These are phyloP conservation scores for Cylindrotheca fusiformis DNA, from an alignment of 108 stramenopile species.

Conservation along the genomic window DNA sequence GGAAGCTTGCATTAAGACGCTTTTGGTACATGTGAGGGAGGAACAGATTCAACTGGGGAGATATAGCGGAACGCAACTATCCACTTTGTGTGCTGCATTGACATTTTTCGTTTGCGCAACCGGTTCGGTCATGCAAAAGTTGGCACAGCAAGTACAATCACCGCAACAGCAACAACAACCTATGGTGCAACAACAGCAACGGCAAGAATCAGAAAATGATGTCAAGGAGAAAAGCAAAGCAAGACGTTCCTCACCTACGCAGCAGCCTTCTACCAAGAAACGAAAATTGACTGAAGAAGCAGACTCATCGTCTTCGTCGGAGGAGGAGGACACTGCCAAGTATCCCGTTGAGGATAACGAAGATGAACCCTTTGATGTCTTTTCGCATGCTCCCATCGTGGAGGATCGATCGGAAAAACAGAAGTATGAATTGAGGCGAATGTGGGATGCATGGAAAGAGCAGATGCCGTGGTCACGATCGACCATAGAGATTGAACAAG, in stretches of 20 bases:
- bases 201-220: not conserved
- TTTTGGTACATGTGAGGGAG: conserved; percentile 35
- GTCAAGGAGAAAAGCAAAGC: not conserved
- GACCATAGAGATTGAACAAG: conserved; percentile 37
- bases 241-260: not conserved
- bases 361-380: conserved; percentile 34
- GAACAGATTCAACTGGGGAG: conserved; percentile 22
- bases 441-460: conserved; percentile 61
- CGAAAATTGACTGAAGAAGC: conserved; percentile 1
- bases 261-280: no score
- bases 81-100: conserved; percentile 41
- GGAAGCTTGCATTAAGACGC: conserved; percentile 35
- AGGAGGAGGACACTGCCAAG: conserved; percentile 2
- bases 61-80: conserved; percentile 29
- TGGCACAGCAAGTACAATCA: conserved; percentile 39
- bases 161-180: conserved; percentile 5
- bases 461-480: conserved; percentile 51
- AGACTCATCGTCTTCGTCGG: not conserved
- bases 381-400: conserved; percentile 28
- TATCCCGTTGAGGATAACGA: conserved; percentile 12
- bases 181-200: no score
- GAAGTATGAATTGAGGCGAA: conserved; percentile 41
- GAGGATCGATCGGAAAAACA: conserved; percentile 25
- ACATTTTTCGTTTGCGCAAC: conserved; percentile 44
- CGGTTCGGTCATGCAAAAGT: conserved; percentile 47